Evolutionary conservation across 2,329 filamentous ascomycete genomes (phyloP).

Genomic region (Capronia americana): DNA sequence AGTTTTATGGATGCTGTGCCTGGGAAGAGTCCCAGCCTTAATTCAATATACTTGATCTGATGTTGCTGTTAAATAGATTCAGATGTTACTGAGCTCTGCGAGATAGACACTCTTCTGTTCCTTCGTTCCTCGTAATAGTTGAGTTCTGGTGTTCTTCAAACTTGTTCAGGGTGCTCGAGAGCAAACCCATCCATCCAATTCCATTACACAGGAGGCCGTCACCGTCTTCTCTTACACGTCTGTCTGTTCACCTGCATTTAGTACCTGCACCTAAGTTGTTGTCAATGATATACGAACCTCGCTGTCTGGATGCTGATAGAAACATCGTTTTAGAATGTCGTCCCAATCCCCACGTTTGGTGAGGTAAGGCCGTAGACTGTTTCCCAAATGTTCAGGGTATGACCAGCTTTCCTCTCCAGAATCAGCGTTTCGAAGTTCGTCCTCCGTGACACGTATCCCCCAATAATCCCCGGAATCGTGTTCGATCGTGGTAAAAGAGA

Average conservation of each 20-base stretch:
- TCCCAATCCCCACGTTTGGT: slow-evolving; percentile 6
- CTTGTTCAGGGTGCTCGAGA: neutral
- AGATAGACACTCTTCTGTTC: neutral
- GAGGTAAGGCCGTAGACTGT: neutral
- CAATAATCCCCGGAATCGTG: neutral
- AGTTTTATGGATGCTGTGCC: neutral
- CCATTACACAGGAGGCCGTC: neutral
- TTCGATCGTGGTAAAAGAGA: neutral
- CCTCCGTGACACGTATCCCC: neutral
- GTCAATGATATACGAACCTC: neutral
- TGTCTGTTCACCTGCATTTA: neutral
- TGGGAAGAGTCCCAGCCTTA: neutral
- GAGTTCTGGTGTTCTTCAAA: neutral
- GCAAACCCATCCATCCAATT: neutral
- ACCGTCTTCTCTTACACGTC: neutral
- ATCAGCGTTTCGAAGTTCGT: neutral
- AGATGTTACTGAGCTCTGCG: neutral
- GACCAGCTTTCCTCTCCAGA: neutral
- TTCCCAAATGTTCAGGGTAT: neutral
- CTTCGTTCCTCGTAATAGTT: neutral
- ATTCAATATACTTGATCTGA: neutral
- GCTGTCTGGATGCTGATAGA: neutral
- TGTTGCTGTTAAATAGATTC: neutral
- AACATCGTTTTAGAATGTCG: neutral
- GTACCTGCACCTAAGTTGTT: neutral